Percentiles rank a stretch among this genome's conserved stretches.
Evolutionary conservation across 345 rosid genomes (phyloP).

Genomic region (Heritiera littoralis): DNA sequence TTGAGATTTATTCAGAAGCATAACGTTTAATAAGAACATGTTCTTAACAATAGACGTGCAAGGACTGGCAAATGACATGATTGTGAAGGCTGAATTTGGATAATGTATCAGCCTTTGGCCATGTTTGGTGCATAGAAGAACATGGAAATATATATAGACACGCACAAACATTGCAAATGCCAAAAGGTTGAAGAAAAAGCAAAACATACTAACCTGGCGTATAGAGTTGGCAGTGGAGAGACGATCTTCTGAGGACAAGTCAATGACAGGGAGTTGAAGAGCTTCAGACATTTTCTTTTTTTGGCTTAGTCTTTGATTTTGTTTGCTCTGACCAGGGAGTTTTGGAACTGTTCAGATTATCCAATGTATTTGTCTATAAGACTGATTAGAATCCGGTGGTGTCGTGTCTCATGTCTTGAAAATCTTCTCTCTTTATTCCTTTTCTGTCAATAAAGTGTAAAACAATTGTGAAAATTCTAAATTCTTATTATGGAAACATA

Average conservation of each 20-base stretch:
- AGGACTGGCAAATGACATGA: background rate
- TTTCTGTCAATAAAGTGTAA: too few species aligned
- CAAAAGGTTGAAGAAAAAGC: background rate
- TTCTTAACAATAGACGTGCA: background rate
- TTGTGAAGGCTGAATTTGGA: background rate
- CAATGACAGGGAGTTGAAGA: conserved; percentile 50
- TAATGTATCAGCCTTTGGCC: background rate
- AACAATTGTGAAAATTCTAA: too few species aligned
- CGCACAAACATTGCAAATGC: background rate
- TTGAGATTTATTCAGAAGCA: background rate
- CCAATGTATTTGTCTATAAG: too few species aligned
- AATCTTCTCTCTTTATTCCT: too few species aligned
- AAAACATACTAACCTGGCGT: conserved; percentile 44
- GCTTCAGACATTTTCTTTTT: conserved; percentile 14
- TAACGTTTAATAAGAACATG: background rate
- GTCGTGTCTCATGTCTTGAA: too few species aligned
- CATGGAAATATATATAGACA: background rate
- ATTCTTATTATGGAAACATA: too few species aligned
- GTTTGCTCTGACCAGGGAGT: too few species aligned
- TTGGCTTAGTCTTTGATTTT: too few species aligned
- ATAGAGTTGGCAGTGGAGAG: conserved; percentile 43
- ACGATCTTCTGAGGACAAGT: conserved; percentile 48
- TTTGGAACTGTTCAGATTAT: too few species aligned
- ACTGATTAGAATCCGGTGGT: too few species aligned
- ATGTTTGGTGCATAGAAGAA: background rate